Conservation (phyloP, 1,139 yeast species). For the Kodamaea sp. region DNA sequence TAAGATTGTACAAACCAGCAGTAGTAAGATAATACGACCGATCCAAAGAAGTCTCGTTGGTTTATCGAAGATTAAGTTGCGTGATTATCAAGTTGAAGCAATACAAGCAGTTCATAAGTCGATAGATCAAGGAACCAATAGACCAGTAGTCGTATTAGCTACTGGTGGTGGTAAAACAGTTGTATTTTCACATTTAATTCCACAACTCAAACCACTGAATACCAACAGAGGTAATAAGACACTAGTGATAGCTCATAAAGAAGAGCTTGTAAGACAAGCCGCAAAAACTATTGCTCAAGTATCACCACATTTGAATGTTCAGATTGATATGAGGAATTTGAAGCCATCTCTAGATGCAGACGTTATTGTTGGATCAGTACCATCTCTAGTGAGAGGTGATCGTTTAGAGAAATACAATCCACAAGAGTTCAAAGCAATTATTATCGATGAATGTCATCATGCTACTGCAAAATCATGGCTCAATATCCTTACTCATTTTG, state of each 20-base stretch:
- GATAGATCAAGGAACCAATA: slow-evolving; percentile 40
- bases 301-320: slow-evolving; percentile 53
- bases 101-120: slow-evolving; percentile 53
- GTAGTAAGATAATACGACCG: too few relatives aligned
- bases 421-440: slow-evolving; percentile 59
- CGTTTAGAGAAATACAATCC: slow-evolving; percentile 59
- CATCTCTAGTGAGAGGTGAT: slow-evolving; percentile 48
- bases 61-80: slow-evolving; percentile 12
- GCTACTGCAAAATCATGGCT: slow-evolving; percentile 72
- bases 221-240: slow-evolving; percentile 42
- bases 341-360: slow-evolving; percentile 46
- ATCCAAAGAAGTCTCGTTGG: too few relatives aligned
- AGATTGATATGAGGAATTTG: slow-evolving; percentile 67
- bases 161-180: slow-evolving; percentile 97
- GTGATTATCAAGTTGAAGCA: slow-evolving; percentile 75
- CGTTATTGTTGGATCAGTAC: slow-evolving; percentile 76
- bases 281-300: slow-evolving; percentile 43
- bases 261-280: slow-evolving; percentile 77
- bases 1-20: too few relatives aligned
- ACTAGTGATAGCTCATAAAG: slow-evolving; percentile 75
- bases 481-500: slow-evolving; percentile 55
- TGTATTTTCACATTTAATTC: slow-evolving; percentile 66
- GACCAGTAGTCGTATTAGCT: slow-evolving; percentile 83
- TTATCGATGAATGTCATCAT: slow-evolving; percentile 93
- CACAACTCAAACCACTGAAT: slow-evolving; percentile 37